Evolutionary conservation across 1,284 basidiomycete species (phyloP), one percentile per base, ranked within the genome.

Genomic region (Wallemia mellicola): DNA sequence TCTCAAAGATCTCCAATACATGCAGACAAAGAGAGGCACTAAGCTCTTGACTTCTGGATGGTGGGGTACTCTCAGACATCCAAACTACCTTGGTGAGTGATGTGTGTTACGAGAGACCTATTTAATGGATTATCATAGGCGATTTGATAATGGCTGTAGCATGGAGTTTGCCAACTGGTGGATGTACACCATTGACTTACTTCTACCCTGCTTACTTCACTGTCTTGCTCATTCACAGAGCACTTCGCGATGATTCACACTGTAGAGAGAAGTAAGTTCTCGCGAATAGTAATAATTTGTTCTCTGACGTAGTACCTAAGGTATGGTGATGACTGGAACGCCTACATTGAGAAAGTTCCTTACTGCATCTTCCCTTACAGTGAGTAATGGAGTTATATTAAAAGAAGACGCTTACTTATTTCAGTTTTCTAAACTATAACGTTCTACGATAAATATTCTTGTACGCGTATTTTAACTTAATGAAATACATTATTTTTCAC

Each of bases 61-160:
- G 94, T 99, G 94, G 94, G 92, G 91, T 19, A 71, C 77, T 48
- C 92, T 84, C 1, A 78, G 86, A 58, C 94, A 98, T 71, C 94
- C 94, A 27, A 72, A 72, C 65, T 73, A 73, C 60, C 64, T 73
- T n/a, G 28, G 28, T 64, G 38, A 48, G 38, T 48, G 19, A n/a
- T 11, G 9, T 48, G n/a, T n/a, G 9, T 48, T 5, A 22, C 5
- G n/a, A 22, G 60, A 30, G 7, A 17, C 2, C 22, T n/a, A 28
- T 17, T 28, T 24, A 28, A 24, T 19, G 26, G 30, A 5, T 28
- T 2, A 2, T 19, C 2, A 54, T 27, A 61, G 87, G 86, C 54
- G 88, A 91, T 67, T 73, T 85, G 62, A 71, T 91, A 63, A 92
- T 92, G 88, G 82, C 79, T n/a, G 71, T 86, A 60, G 81, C 83